Base-by-base conservation (phyloP, 73 alveolate genomes). In the Paramecium caudatum region DNA sequence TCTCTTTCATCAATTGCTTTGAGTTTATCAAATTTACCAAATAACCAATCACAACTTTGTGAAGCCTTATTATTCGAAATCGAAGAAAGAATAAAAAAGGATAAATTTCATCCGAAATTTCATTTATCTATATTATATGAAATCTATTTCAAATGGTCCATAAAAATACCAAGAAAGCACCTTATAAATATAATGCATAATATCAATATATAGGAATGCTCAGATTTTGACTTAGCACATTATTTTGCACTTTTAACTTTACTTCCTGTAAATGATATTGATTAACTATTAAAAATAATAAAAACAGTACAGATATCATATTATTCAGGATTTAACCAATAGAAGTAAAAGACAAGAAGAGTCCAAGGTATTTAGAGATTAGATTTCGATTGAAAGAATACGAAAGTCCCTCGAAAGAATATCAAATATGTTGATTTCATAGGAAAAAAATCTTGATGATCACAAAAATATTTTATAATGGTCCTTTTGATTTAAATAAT, bases 201-300 rank as follows among this genome's bases (percentile, higher is more conserved):
- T 39, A 6, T 39, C 5, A 5, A 5, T 39, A 39, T 49, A 3
- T 12, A 21, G 5, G 70, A 49, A 49, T 16, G 25, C 19, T 49
- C 70, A 49, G 70, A 49, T 49, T 49, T 21, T 49, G 70, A 49
- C 25, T 36, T 49, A 21, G 70, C 70, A 6, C 70, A 49, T 49
- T 49, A 49, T 49, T 49, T 49, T 16, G 6, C 19, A 36, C 19
- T 49, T 19, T 36, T 49, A 3, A 49, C 70, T 12, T 49, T 49
- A 19, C 70, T 36, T 49, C 15, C 19, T 12, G 70, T 21, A 49
- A 21, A 49, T 0, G 19, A 21, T 21, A 16, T n/a, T n/a, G n/a
- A n/a, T n/a, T n/a, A n/a, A n/a, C n/a, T n/a, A n/a, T n/a, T n/a
- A n/a, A n/a, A n/a, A n/a, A n/a, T n/a, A n/a, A n/a, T n/a, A n/a